Evolutionary conservation across 768 basidiomycete species (phyloP).

Genomic region (Kwoniella dejecticola): DNA sequence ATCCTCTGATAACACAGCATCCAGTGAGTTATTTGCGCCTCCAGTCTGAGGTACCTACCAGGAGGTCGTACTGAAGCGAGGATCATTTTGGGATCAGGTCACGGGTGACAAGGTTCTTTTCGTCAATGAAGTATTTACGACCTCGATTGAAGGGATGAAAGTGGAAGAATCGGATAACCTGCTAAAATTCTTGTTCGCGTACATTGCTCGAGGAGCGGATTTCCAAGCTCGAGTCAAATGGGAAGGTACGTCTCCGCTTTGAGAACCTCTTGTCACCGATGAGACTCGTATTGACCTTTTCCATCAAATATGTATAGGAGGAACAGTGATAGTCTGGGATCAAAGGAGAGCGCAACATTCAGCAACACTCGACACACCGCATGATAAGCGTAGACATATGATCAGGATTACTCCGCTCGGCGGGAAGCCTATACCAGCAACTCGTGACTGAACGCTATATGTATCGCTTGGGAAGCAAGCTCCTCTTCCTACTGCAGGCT

Average conservation of each 20-base stretch:
- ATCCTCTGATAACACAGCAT: conserved; percentile 18
- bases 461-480: not conserved
- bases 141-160: conserved; percentile 9
- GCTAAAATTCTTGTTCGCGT: conserved; percentile 14
- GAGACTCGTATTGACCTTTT: too few species aligned
- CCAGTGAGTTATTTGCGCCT: not conserved
- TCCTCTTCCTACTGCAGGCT: not conserved
- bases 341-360: conserved; percentile 17
- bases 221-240: conserved; percentile 19
- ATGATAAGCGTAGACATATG: conserved; percentile 14
- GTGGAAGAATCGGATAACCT: conserved; percentile 19
- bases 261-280: too few species aligned
- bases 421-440: conserved; percentile 9
- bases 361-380: conserved; percentile 10
- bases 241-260: conserved; percentile 11
- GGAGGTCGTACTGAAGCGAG: not conserved
- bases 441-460: not conserved
- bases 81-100: not conserved
- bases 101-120: conserved; percentile 17
- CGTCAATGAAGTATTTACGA: conserved; percentile 17
- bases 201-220: conserved; percentile 10
- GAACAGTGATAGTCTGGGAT: conserved; percentile 17
- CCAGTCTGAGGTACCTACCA: not conserved
- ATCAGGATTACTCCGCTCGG: conserved; percentile 12
- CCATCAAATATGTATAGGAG: conserved; percentile 4